Conservation (phyloP, 2,329 filamentous ascomycete species). For the Daldinia sp. region DNA sequence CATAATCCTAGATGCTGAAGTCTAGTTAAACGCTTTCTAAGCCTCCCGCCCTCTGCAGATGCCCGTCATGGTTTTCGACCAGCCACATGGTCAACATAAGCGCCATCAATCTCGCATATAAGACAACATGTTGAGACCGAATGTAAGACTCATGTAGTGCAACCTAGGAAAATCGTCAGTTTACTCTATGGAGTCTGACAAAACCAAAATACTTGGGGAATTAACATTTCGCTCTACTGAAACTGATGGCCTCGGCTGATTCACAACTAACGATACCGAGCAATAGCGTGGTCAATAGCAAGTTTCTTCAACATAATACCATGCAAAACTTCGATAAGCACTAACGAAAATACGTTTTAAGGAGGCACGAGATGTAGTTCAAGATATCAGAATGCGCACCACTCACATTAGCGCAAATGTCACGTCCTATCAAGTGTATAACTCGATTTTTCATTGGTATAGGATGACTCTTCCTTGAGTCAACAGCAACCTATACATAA, state of each 20-base stretch:
- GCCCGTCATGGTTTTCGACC: slow-evolving; percentile 2
- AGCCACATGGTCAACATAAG: background rate
- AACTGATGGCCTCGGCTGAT: background rate
- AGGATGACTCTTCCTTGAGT: background rate
- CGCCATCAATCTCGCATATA: background rate
- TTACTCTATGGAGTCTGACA: background rate
- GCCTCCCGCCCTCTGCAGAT: slow-evolving; percentile 1
- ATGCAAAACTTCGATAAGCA: background rate
- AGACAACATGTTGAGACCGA: background rate
- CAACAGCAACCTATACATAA: background rate
- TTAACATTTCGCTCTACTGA: background rate
- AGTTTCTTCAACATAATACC: background rate
- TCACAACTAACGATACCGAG: background rate
- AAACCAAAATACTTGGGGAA: background rate
- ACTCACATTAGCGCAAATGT: background rate
- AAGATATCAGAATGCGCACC: background rate
- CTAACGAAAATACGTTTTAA: background rate
- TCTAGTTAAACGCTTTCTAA: background rate
- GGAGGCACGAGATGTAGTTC: background rate
- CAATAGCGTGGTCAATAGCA: background rate
- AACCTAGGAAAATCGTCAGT: background rate
- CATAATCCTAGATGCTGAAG: background rate
- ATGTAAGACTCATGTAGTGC: background rate
- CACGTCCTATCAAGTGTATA: background rate
- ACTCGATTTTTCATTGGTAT: background rate